Conservation (phyloP, 202 grass and related monocot genomes). For the Panicum virgatum region DNA sequence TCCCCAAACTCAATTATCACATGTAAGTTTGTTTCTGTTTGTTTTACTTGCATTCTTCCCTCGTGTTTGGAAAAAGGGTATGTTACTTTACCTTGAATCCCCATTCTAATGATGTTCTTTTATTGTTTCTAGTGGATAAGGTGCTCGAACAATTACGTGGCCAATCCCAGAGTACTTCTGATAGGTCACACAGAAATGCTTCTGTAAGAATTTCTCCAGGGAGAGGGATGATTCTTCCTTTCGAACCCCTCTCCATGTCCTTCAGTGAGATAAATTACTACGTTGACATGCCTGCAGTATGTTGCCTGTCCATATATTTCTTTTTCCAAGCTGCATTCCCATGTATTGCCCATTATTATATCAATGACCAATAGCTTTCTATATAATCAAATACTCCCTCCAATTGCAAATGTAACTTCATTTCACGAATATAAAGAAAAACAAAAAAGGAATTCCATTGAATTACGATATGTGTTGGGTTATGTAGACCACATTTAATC, state of each 20-base stretch:
- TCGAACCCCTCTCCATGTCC: conserved; percentile 72
- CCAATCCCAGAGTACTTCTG: conserved; percentile 31
- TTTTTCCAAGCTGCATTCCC: conserved; percentile 16
- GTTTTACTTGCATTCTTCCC: conserved; percentile 24
- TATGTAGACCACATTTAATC: neutral
- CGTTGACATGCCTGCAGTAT: conserved; percentile 76
- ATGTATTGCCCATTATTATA: neutral
- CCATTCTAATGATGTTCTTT: conserved; percentile 34
- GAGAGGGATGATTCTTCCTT: conserved; percentile 87
- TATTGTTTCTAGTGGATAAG: conserved; percentile 58
- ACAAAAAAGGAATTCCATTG: too few relatives aligned
- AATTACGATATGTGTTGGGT: neutral
- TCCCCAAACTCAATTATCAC: conserved; percentile 56
- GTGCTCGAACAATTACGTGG: conserved; percentile 46
- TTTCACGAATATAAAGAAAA: too few relatives aligned
- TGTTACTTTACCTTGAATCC: neutral
- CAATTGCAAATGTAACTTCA: neutral
- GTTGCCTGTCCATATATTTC: conserved; percentile 26
- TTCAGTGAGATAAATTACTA: conserved; percentile 76
- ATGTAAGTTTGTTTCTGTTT: conserved; percentile 41
- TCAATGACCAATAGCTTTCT: neutral
- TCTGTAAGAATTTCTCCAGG: conserved; percentile 37
- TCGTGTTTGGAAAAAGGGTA: conserved; percentile 20
- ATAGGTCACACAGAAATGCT: conserved; percentile 34
- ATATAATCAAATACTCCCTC: neutral